Base-by-base conservation (phyloP, 2,329 filamentous ascomycete species). In the Ceratocystis colombiana region DNA sequence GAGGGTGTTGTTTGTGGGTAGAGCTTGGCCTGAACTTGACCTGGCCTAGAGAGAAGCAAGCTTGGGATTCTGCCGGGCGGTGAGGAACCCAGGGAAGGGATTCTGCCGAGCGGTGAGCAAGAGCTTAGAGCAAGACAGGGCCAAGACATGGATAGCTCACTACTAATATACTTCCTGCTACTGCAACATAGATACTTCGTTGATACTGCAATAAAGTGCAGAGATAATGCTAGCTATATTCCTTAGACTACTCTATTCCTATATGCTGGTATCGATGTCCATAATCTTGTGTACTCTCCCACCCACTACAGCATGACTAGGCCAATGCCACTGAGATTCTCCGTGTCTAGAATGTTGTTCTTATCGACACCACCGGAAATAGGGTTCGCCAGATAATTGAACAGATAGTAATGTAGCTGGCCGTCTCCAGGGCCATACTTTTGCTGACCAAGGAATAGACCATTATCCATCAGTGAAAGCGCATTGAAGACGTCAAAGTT, bases 401-500 rank as follows among this genome's bases (percentile, higher is more conserved):
- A 99, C 41, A 99, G 80, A 76, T 99, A 99, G 78, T 92, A 99
- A 76, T 99, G 91, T 71, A 99, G 80, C 75, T 94, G 90, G 61
- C 94, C 94, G 74, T 99, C 94, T 41, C 94, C 94, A 4, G 88
- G 87, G 57, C 93, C 94, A 72, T 96, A 99, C 76, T 96, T 96
- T 73, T 96, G 90, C 71, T 96, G 83, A 73, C 93, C 87, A 5
- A 99, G 81, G 82, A 99, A 97, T 22, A 97, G 82, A 0, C 86
- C 88, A 75, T 99, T 99, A 76, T 99, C 93, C 77, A 96, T 87
- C 48, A 96, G 81, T 0, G 92, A 96, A 66, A 99, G 82, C 0
- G 91, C 93, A 73, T 99, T 99, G 80, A 97, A 95, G 67, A 99
- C 94, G 74, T 99, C 94, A 73, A 97, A 96, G 70, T 88, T 86